Percentiles rank a stretch among this genome's conserved stretches.
Conservation (phyloP, 208 protist genomes). For the Entamoeba dispar region DNA sequence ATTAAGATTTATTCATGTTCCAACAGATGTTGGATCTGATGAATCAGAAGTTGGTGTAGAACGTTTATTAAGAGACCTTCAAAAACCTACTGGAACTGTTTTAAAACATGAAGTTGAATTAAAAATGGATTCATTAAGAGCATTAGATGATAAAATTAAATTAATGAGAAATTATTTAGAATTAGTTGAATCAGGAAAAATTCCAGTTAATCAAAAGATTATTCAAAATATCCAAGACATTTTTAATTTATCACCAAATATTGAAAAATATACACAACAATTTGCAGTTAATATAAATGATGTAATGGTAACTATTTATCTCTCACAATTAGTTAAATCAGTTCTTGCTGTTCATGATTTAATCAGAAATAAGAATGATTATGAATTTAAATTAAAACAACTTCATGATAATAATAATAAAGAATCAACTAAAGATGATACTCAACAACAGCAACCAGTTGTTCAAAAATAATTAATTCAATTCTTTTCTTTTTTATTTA, state of each 20-base stretch:
- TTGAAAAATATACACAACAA: neutral
- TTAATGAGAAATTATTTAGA: neutral
- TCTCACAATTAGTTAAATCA: neutral
- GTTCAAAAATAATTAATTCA: too few species aligned
- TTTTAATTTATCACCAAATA: neutral
- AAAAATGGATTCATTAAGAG: neutral
- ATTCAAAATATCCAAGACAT: neutral
- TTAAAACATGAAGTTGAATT: neutral
- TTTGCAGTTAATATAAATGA: neutral
- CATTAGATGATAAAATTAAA: neutral
- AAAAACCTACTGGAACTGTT: neutral
- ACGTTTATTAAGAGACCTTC: constrained; percentile 79
- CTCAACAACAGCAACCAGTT: too few species aligned
- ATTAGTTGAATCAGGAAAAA: neutral
- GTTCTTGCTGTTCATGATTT: neutral
- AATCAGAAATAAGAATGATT: neutral
- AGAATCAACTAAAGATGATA: neutral
- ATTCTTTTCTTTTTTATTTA: too few species aligned
- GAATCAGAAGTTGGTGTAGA: constrained; percentile 95
- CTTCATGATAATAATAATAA: neutral
- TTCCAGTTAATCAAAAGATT: neutral
- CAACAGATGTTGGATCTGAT: constrained; percentile 76
- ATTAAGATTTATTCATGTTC: constrained; percentile 55
- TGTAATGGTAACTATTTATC: neutral
- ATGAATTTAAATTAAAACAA: neutral